Evolutionary conservation across 768 basidiomycete species (phyloP), one percentile per base, ranked within the genome.

Genomic region (Tylopilus sp.): DNA sequence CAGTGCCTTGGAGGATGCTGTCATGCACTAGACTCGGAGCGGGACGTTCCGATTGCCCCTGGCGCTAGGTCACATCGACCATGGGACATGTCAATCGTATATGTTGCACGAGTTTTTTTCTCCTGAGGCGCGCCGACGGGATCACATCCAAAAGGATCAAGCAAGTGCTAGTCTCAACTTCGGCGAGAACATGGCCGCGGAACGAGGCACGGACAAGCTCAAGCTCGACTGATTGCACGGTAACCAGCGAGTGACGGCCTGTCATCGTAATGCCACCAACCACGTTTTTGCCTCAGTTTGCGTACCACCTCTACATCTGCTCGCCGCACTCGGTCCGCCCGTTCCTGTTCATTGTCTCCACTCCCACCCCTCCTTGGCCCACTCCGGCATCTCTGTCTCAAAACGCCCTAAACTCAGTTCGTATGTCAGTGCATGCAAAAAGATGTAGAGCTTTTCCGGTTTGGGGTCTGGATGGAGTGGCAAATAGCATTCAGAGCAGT

Each of bases 391-490:
- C 55, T 83, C 86, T 40, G 90, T 91, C 71, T 89, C 84, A 61
- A 89, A 96, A 25, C 78, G 72, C n/a, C 92, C 92, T 40, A 93
- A 74, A 56, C 82, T 84, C 13, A 87, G 87, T 45, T 85, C 89
- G 70, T 94, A 98, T 61, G 81, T 80, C 64, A 89, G 70, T 25
- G 97, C 95, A 63, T 99, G 97, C 64, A 99, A 72, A 72, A 95
- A 99, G 59, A 99, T 98, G 71, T 92, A 98, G 52, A 98, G 75
- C 55, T 84, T 84, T 67, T 94, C 92, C 3, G 95, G 94, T 63
- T 82, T 84, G 2, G 96, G 97, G 71, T 99, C 97, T 12, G 93
- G 92, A 52, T 94, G 86, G 24, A 98, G 72, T 16, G 97, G 97
- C 42, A 97, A 76, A 69, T 89, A 98, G 67, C 96, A 99, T 65